Evolutionary conservation across 306 rosid species (phyloP).

Genomic region (Clitoria ternatea): DNA sequence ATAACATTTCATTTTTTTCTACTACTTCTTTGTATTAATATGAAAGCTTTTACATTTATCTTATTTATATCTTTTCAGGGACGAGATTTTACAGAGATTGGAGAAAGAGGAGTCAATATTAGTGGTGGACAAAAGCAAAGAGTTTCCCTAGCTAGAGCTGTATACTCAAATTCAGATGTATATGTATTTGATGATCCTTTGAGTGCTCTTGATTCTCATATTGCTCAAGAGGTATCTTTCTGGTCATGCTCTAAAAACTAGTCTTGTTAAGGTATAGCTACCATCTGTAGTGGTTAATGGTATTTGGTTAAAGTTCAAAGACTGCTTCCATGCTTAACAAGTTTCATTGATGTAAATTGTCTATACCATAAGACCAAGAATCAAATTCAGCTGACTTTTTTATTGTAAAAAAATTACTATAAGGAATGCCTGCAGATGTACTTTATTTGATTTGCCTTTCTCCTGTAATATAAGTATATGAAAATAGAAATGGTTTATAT

Average conservation of each 20-base stretch:
- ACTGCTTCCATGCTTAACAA: background rate
- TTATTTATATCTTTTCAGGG: conserved; percentile 44
- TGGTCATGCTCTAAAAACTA: background rate
- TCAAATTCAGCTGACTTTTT: background rate
- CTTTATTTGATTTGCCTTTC: background rate
- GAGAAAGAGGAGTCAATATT: conserved; percentile 91
- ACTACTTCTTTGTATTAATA: conserved; percentile 7
- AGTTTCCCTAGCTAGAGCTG: conserved; percentile 87
- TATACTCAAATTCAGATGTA: conserved; percentile 77
- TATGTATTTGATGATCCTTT: conserved; percentile 91
- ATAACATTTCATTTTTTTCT: conserved; percentile 1
- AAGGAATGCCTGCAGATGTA: background rate
- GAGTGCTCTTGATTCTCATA: conserved; percentile 92
- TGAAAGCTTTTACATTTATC: background rate
- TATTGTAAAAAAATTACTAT: background rate
- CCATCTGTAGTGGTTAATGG: background rate
- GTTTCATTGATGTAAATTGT: conserved; percentile 2
- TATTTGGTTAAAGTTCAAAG: background rate
- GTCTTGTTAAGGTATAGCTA: conserved; percentile 9
- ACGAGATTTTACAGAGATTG: conserved; percentile 81
- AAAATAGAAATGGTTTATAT: background rate
- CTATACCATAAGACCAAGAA: background rate
- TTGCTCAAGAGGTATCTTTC: conserved; percentile 64
- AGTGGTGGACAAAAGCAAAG: conserved; percentile 98
- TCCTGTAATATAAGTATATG: background rate